phyloP scores from a whole-genome alignment of 257 asterid species.

The Oldenlandia corymbosa region DNA sequence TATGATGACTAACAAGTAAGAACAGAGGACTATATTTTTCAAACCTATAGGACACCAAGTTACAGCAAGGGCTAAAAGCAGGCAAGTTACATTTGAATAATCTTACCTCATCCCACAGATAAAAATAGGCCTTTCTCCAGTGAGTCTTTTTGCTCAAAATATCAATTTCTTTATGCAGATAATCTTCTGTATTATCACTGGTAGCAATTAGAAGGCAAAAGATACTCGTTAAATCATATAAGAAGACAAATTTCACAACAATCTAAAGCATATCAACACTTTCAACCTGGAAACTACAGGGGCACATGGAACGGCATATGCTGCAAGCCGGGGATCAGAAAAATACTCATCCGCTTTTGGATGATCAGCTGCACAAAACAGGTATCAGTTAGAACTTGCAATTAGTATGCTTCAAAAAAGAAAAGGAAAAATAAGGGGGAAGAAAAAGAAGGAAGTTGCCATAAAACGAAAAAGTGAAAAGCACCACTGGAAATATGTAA shows the following conservation, averaged over 20 bases:
- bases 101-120: slow-evolving; percentile 99
- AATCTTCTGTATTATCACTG: slow-evolving; percentile 68
- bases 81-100: slow-evolving; percentile 8
- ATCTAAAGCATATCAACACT: slow-evolving; percentile 13
- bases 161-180: slow-evolving; percentile 81
- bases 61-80: slow-evolving; percentile 12
- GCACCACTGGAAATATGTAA: too few species aligned
- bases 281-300: slow-evolving; percentile 70
- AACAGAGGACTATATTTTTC: background rate
- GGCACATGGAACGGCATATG: slow-evolving; percentile 89
- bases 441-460: too few species aligned
- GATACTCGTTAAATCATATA: slow-evolving; percentile 27
- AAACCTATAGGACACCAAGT: slow-evolving; percentile 13
- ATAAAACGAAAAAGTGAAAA: too few species aligned
- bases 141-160: slow-evolving; percentile 69
- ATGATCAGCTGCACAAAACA: slow-evolving; percentile 70
- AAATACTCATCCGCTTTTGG: slow-evolving; percentile 95
- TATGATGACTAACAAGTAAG: background rate
- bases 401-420: background rate
- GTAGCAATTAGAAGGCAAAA: slow-evolving; percentile 50
- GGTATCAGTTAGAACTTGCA: slow-evolving; percentile 10
- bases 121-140: slow-evolving; percentile 97
- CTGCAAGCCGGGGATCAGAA: slow-evolving; percentile 93
- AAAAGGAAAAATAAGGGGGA: background rate
- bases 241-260: slow-evolving; percentile 18